A percentile compares a stretch with the other conserved stretches of the same genome.
Evolutionary conservation across 192 early-diverging fungal species (phyloP).

Genomic region (Gigaspora rosea): DNA sequence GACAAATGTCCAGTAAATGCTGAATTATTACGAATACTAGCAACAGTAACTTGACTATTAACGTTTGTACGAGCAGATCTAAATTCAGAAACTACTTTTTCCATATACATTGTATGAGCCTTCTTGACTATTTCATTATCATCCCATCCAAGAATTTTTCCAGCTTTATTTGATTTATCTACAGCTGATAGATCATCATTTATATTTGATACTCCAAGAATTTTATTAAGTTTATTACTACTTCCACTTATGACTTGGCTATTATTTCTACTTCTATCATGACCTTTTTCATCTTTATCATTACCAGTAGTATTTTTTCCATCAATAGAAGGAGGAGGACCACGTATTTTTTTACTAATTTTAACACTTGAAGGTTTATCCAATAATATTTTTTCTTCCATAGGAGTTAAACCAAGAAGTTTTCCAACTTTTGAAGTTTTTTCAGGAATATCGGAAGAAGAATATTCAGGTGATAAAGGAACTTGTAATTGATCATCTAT

Average conservation of each 20-base stretch:
- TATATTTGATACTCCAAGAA: background rate
- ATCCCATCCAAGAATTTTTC: constrained; percentile 15
- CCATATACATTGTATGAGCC: constrained; percentile 20
- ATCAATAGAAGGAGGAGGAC: background rate
- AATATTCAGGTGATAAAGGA: background rate
- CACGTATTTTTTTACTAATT: background rate
- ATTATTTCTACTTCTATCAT: background rate
- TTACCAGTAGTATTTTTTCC: background rate
- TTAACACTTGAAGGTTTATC: background rate
- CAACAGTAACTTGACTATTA: constrained; percentile 2
- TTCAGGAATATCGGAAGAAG: constrained; percentile 9
- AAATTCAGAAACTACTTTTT: background rate
- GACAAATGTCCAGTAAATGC: constrained; percentile 37
- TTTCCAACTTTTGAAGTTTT: constrained; percentile 24
- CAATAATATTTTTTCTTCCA: constrained; percentile 23
- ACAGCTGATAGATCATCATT: background rate
- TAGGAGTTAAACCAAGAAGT: constrained; percentile 20
- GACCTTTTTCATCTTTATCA: background rate
- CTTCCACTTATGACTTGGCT: background rate
- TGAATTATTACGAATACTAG: constrained; percentile 14
- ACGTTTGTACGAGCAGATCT: background rate
- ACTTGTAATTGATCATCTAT: background rate
- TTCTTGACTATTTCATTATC: background rate
- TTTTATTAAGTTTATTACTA: constrained; percentile 16
- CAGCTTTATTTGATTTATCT: constrained; percentile 12